Conservation (phyloP, 805 yeast species). For the Starmerella bombi region DNA sequence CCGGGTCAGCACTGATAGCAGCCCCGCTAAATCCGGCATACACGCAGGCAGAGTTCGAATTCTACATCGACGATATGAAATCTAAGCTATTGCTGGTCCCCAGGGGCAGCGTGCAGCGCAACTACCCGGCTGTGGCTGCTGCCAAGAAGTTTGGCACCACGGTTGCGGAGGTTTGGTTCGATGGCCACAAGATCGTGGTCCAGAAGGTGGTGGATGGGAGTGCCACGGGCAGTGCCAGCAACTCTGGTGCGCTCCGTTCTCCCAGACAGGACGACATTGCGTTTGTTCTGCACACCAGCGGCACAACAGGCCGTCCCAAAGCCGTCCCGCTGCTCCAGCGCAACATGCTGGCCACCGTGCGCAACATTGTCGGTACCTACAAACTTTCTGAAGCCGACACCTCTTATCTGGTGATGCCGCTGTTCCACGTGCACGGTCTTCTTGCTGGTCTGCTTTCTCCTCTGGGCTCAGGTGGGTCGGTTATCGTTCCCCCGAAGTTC, state of each 20-base stretch:
- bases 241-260: neutral
- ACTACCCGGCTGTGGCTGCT: conserved; percentile 37
- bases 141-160: conserved; percentile 37
- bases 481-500: conserved; percentile 48
- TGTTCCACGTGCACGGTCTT: conserved; percentile 66
- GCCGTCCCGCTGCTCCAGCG: conserved; percentile 59
- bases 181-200: conserved; percentile 32
- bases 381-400: conserved; percentile 37
- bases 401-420: conserved; percentile 59
- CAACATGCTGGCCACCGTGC: conserved; percentile 47
- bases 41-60: conserved; percentile 48
- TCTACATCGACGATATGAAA: conserved; percentile 48
- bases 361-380: conserved; percentile 48
- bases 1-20: conserved; percentile 45
- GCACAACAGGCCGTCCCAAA: conserved; percentile 66
- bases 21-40: conserved; percentile 59
- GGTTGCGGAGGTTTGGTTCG: conserved; percentile 42
- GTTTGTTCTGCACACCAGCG: conserved; percentile 56
- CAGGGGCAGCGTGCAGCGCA: conserved; percentile 34
- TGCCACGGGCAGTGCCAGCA: neutral
- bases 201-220: conserved; percentile 9
- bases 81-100: conserved; percentile 48
- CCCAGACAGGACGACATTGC: conserved; percentile 43
- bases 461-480: conserved; percentile 45
- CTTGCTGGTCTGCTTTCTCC: conserved; percentile 54